These are phyloP conservation scores for Syzygium aromaticum DNA, from an alignment of 345 rosid species.

Conservation along the genomic window DNA sequence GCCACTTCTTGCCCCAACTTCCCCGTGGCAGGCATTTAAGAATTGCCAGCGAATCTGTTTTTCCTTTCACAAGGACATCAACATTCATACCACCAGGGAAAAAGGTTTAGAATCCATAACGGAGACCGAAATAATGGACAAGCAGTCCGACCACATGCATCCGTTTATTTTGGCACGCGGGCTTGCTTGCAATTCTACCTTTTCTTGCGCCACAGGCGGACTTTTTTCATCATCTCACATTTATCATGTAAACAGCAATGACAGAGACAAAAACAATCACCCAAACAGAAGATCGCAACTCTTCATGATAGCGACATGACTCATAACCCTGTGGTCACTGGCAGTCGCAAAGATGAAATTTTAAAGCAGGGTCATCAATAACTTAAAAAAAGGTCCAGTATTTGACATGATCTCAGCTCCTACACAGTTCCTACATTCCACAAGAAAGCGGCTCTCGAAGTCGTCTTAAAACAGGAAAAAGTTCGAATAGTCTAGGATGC, in stretches of 20 bases:
- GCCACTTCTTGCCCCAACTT: not conserved
- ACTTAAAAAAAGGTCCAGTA: not conserved
- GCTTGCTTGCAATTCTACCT: not conserved
- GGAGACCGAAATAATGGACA: not conserved
- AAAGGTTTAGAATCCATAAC: not conserved
- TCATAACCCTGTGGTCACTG: not conserved
- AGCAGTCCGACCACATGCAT: not conserved
- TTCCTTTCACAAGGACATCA: not conserved
- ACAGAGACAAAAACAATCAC: not conserved
- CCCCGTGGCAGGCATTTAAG: not conserved
- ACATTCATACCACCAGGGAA: not conserved
- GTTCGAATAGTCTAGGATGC: not conserved
- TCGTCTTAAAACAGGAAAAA: not conserved
- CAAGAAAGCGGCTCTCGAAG: not conserved
- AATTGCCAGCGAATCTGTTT: not conserved
- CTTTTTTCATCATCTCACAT: not conserved
- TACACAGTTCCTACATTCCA: not conserved
- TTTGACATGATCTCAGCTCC: not conserved
- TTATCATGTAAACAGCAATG: not conserved
- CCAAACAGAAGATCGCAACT: not conserved
- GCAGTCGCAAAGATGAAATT: not conserved
- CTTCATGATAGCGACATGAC: not conserved
- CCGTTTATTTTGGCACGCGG: not conserved
- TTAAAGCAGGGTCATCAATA: not conserved
- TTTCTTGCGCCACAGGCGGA: not conserved